These are phyloP conservation scores for Neurospora africana DNA, from an alignment of 495 filamentous ascomycete genomes.

Conservation along the genomic window DNA sequence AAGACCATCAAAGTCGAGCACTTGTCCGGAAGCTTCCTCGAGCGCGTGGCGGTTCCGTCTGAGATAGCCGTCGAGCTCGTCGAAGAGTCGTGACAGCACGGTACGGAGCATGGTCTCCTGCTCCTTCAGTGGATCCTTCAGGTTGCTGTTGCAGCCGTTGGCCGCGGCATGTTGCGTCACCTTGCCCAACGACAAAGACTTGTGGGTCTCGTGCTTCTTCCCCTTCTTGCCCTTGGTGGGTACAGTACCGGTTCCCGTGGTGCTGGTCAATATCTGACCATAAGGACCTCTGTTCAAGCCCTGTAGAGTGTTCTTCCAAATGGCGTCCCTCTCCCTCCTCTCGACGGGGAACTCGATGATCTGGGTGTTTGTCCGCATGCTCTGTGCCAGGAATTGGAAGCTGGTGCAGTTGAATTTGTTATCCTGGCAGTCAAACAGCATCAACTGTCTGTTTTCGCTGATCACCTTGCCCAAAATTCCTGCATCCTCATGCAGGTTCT, in stretches of 20 bases:
- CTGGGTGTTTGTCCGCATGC: constrained; percentile 15
- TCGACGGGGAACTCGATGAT: constrained; percentile 21
- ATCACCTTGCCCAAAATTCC: constrained; percentile 41
- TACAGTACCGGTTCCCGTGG: not conserved
- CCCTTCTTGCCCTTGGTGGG: not conserved
- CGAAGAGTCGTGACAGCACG: constrained; percentile 6
- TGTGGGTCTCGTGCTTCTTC: not conserved
- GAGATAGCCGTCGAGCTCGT: constrained; percentile 11
- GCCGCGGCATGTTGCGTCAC: not conserved
- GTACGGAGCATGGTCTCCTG: constrained; percentile 7
- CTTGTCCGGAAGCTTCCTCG: constrained; percentile 10
- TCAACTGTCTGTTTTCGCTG: constrained; percentile 15
- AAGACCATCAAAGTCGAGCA: constrained; percentile 9
- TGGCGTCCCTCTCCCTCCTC: constrained; percentile 7
- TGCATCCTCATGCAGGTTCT: constrained; percentile 35
- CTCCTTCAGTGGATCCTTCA: constrained; percentile 1
- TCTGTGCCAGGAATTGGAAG: constrained; percentile 21
- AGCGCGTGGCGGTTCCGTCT: constrained; percentile 12
- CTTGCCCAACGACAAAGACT: not conserved
- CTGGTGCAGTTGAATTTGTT: constrained; percentile 32
- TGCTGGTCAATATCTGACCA: not conserved
- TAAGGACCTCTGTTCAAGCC: constrained; percentile 9
- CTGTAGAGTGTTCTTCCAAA: constrained; percentile 16
- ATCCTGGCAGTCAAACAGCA: constrained; percentile 29
- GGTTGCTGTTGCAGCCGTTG: not conserved